A percentile compares a stretch with the other conserved stretches of the same genome.
These are phyloP conservation scores for Aureobasidium sp. DNA, from an alignment of 2,329 filamentous ascomycete species.

Conservation along the genomic window DNA sequence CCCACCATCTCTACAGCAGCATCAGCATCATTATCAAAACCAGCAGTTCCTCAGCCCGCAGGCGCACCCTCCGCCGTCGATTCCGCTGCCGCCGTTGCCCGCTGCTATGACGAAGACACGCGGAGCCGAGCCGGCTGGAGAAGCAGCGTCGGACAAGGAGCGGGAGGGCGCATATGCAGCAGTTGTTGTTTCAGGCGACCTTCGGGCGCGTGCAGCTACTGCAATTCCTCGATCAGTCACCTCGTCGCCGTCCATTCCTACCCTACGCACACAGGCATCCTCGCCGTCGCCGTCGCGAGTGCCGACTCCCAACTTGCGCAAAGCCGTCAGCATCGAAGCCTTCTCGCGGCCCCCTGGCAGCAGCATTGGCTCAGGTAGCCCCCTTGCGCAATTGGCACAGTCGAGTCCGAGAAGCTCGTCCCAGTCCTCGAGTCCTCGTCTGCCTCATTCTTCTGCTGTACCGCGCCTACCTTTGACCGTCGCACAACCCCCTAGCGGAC, in stretches of 20 bases:
- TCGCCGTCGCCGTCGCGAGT: conserved; percentile 41
- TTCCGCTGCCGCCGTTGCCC: conserved; percentile 11
- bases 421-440: neutral
- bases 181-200: neutral
- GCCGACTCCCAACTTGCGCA: conserved; percentile 52
- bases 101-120: conserved; percentile 1
- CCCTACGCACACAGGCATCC: conserved; percentile 41
- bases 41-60: neutral
- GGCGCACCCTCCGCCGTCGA: conserved; percentile 3
- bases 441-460: conserved; percentile 41
- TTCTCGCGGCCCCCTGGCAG: conserved; percentile 84
- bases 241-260: conserved; percentile 17
- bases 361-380: conserved; percentile 34
- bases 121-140: neutral
- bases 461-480: neutral
- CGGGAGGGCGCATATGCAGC: neutral
- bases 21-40: neutral
- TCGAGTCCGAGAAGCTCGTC: neutral
- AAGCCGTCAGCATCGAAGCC: conserved; percentile 86
- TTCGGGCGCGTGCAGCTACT: neutral
- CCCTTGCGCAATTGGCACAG: conserved; percentile 36
- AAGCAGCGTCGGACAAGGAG: neutral
- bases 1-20: neutral
- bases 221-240: conserved; percentile 14
- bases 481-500: conserved; percentile 14